Evolutionary conservation across 208 protist species (phyloP), one percentile per base, ranked within the genome.

Genomic region (Leishmania tarentolae): DNA sequence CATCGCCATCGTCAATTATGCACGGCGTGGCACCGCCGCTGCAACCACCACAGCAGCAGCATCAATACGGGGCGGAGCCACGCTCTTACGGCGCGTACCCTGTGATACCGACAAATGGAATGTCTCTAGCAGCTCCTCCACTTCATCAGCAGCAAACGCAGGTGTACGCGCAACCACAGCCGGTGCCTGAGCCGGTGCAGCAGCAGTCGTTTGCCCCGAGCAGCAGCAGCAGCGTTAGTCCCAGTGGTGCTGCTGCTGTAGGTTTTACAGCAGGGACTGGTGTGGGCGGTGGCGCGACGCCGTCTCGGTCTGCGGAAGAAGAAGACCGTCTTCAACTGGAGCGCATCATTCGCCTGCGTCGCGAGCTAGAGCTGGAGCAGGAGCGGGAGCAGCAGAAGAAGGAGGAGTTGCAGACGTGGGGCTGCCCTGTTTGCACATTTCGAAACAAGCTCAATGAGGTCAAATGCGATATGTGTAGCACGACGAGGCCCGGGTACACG

Each of bases 341-440:
- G 78, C 92, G 94, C 68, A 97, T 97, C 71, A 92, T 94, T 78
- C 90, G 92, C 21, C 87, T 97, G 78, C 91, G 93, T 63, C 87
- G 88, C 61, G 90, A 97, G 82, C 83, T 97, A 44, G 91, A 96
- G 85, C 80, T 75, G 73, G 93, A 96, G 84, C 88, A 93, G 75
- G 86, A 94, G 80, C 81, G 88, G 17, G 91, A 97, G 88, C 87
- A 86, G 78, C 83, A 90, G 69, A 94, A 93, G 79, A 80, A 84
- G 63, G 83, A 90, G 44, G 91, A 90, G 78, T 68, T 91, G 73
- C 80, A 95, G 74, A 95, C 91, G 74, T 97, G 93, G 93, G 89
- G 86, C 42, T 97, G 93, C 81, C 37, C 85, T 13, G 76, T 86
- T 66, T 97, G 93, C 83, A 97, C 93, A 9, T 97, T 88, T 76